phyloP scores from a whole-genome alignment of 345 rosid genomes.

The Eucalyptus paniculata region DNA sequence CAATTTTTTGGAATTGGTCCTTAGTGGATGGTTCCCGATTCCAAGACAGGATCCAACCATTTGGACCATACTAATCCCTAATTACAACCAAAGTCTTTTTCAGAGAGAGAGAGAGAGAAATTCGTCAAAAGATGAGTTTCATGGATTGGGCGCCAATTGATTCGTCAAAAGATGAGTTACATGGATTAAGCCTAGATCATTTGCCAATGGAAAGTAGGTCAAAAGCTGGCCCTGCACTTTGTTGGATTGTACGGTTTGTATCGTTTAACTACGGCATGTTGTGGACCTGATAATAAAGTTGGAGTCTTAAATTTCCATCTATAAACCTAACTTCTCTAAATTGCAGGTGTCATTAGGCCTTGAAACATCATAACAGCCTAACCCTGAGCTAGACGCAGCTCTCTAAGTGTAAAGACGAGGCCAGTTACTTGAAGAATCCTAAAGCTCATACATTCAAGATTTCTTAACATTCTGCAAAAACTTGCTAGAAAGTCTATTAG shows the following conservation, averaged over 20 bases:
- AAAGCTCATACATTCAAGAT: background rate
- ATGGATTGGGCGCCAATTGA: background rate
- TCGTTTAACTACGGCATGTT: background rate
- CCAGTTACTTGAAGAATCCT: background rate
- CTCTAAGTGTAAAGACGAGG: background rate
- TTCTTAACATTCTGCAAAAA: background rate
- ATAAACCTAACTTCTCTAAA: background rate
- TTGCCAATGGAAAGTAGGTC: background rate
- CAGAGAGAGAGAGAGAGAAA: background rate
- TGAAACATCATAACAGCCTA: background rate
- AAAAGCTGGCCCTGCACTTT: background rate
- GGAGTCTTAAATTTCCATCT: background rate
- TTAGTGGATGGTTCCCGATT: too few species aligned
- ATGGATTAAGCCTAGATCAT: background rate
- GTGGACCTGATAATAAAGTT: background rate
- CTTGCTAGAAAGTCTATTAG: background rate
- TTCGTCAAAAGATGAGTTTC: background rate
- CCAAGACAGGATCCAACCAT: too few species aligned
- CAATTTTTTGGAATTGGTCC: too few species aligned
- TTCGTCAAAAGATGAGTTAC: background rate
- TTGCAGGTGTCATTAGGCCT: background rate
- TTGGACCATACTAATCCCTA: too few species aligned
- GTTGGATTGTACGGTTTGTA: background rate
- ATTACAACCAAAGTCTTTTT: background rate
- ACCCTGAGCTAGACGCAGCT: background rate